Base-by-base conservation (phyloP, 164 flowering plant species). In the Chimonanthus praecox region DNA sequence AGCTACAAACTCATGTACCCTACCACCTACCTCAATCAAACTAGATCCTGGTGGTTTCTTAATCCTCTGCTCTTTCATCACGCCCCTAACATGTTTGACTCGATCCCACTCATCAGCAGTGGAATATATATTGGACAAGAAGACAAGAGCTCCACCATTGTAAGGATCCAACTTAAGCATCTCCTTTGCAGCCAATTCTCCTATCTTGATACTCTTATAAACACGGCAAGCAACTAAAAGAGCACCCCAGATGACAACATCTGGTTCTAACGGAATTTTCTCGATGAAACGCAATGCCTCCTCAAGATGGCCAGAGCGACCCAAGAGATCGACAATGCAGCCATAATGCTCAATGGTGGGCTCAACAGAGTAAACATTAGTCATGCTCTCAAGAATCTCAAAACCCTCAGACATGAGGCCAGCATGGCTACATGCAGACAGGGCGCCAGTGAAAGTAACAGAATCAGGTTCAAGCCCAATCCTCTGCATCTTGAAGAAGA, bases 71-170 rank as follows among this genome's bases (percentile, higher is more conserved):
- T 80, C 79, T 66, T 80, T 80, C 79, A 80, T 80, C 13, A 51
- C 71, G 72, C 11, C 64, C 67, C 82, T 80, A 62, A 80, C 75
- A 33, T 77, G 68, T 70, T 77, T 71, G 3, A 77, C 82, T 46
- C 33, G 44, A 20, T 8, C 67, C 80, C 80, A 80, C 54, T 51
- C 18, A 6, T 80, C 74, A 20, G 71, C 61, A 15, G 82, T 77
- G 16, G 82, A 80, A 71, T 77, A 80, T 10, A 77, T 44, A 69
- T 80, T 80, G 11, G 80, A 77, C 58, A 80, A 74, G 75, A 74
- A 74, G 63, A 80, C 82, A 69, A 61, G 79, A 49, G 80, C 82
- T 3, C 80, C 82, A 16, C 80, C 75, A 74, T 77, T 77, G 69
- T 64, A 47, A 7, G 71, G 80, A 58, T 80, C 82, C 47, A 80